Evolutionary conservation across 805 yeast species (phyloP), one percentile per base, ranked within the genome.

Genomic region (Candida insectorum): DNA sequence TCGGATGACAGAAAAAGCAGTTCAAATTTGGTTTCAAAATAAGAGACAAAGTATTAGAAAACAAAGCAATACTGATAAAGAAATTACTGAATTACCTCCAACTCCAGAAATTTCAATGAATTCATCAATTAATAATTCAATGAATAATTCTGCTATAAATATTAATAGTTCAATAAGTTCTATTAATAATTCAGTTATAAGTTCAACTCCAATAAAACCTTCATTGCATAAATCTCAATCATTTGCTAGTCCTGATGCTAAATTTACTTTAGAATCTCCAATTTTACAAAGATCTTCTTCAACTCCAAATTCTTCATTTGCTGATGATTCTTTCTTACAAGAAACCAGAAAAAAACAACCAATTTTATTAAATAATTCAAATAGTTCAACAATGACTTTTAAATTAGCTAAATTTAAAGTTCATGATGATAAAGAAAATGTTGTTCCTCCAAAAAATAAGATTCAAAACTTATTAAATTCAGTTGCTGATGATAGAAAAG

Each of bases 11-110:
- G 97, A 89, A 58, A 87, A 89, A 58, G 96, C 97, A 2, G 95
- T 93, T 22, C 98, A 93, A 64, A 87, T 91, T 43, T 93, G 98
- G 98, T 93, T 93, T 64, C 98, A 93, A 63, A 93, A 93, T 61
- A 85, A 80, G 58, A 77, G 98, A 58, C 97, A 91, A 60, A 73
- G 89, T 23, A 61, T 82, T 43, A 74, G 88, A 50, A 77, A 80
- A 47, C 68, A 62, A 31, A 48, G 51, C 35, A 41, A 43, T 26
- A 34, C 47, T 11, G 71, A 65, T 30, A 61, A 51, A 42, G 72
- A 67, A 47, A 49, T 67, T 26, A 62, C 71, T 6, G 68, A 58
- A 38, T 54, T 67, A 43, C 70, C 71, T 19, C 69, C 69, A n/a
- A 62, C 67, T 9, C 65, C 65, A 3, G 41, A 35, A 18, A 20